These are phyloP conservation scores for Haematococcus sp. DNA, from an alignment of 139 green algal species.

Conservation along the genomic window DNA sequence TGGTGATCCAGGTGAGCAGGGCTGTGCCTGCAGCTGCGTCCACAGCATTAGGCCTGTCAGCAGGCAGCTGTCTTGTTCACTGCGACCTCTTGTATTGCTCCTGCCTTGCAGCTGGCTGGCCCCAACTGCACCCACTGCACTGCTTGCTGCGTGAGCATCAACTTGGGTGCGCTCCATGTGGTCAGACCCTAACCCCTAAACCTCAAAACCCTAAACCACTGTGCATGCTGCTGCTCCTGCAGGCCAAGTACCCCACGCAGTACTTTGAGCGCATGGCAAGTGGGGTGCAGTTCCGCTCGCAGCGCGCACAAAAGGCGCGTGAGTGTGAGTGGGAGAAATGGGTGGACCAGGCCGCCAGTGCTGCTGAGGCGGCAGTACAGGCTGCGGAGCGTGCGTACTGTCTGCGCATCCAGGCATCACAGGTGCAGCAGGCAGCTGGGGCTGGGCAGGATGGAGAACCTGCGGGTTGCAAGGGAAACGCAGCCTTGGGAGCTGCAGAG, in stretches of 20 bases:
- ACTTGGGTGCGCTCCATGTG: too few species aligned
- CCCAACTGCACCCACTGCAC: too few species aligned
- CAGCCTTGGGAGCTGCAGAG: background rate
- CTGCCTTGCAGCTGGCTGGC: too few species aligned
- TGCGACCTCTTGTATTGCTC: too few species aligned
- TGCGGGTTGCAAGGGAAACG: background rate
- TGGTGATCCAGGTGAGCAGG: constrained; percentile 18
- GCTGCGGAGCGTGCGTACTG: background rate
- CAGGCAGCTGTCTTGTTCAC: too few species aligned
- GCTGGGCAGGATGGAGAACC: too few species aligned
- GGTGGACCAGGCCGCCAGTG: background rate
- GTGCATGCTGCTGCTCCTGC: constrained; percentile 23
- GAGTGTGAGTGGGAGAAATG: background rate
- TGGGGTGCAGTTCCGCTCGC: constrained; percentile 11
- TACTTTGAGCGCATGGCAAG: constrained; percentile 15
- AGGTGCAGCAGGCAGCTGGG: constrained; percentile 11
- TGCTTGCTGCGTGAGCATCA: too few species aligned
- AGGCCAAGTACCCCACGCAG: constrained; percentile 24
- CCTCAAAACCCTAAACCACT: too few species aligned
- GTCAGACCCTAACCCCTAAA: too few species aligned
- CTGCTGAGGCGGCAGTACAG: background rate
- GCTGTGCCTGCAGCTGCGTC: too few species aligned
- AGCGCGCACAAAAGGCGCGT: constrained; percentile 16
- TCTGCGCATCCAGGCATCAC: background rate
- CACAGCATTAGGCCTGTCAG: too few species aligned